Evolutionary conservation across 371 early-diverging fungal species (phyloP).

Genomic region (Mortierella sp.): DNA sequence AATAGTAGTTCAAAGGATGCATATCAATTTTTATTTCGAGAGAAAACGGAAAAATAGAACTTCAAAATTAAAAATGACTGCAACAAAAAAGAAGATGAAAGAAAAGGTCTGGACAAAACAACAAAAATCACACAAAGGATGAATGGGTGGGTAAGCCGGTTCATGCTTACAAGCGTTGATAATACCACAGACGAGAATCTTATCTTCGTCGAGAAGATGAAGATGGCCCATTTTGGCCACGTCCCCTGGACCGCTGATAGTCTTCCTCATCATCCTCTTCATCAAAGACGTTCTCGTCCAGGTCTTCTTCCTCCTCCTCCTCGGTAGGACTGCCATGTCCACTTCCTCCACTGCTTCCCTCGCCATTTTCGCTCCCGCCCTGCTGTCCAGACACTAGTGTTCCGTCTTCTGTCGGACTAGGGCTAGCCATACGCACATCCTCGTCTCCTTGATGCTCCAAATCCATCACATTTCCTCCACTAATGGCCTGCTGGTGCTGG

Average conservation of each 20-base stretch:
- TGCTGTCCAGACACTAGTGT: background rate
- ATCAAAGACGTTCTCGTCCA: conserved; percentile 16
- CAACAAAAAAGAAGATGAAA: background rate
- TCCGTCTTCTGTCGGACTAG: background rate
- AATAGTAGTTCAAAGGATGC: too few relatives aligned
- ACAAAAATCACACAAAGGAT: too few relatives aligned
- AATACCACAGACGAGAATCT: too few relatives aligned
- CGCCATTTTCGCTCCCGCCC: conserved; percentile 1
- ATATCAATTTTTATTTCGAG: too few relatives aligned
- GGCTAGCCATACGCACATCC: conserved; percentile 21
- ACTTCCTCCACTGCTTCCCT: conserved; percentile 23
- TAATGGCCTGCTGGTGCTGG: background rate
- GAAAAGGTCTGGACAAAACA: too few relatives aligned
- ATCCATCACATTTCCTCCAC: background rate
- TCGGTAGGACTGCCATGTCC: conserved; percentile 21
- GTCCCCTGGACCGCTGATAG: background rate
- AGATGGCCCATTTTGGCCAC: background rate
- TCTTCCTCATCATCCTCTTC: conserved; percentile 16
- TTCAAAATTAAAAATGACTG: background rate
- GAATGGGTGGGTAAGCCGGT: too few relatives aligned
- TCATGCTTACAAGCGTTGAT: too few relatives aligned
- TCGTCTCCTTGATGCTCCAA: background rate
- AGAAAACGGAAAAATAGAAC: too few relatives aligned
- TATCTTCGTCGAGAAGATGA: conserved; percentile 6
- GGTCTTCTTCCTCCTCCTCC: conserved; percentile 15